Evolutionary conservation across 2,329 filamentous ascomycete genomes (phyloP).

Genomic region (Stemphylium vesicarium): DNA sequence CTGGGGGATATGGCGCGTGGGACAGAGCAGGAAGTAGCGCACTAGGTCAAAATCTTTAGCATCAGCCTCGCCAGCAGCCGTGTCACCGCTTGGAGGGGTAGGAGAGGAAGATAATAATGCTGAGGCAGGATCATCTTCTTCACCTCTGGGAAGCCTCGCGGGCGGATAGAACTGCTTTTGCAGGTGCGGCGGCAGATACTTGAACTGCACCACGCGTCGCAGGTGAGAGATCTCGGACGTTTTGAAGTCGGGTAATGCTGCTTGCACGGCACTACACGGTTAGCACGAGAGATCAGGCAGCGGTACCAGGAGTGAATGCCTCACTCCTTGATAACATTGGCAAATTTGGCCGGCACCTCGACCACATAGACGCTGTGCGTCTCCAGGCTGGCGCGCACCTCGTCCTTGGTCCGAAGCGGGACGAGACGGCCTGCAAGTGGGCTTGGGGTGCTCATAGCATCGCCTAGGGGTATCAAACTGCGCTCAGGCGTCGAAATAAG

Average conservation of each 20-base stretch:
- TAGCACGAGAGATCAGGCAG: slow-evolving; percentile 23
- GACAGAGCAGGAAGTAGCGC: slow-evolving; percentile 60
- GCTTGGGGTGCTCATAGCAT: slow-evolving; percentile 34
- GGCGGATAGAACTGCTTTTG: slow-evolving; percentile 44
- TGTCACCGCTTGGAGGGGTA: slow-evolving; percentile 16
- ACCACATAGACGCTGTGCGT: slow-evolving; percentile 73
- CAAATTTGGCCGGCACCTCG: slow-evolving; percentile 72
- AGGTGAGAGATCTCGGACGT: slow-evolving; percentile 63
- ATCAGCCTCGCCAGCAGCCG: slow-evolving; percentile 23
- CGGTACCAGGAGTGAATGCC: slow-evolving; percentile 41
- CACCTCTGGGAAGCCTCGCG: slow-evolving; percentile 43
- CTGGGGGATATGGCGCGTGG: slow-evolving; percentile 58
- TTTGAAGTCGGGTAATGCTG: slow-evolving; percentile 52
- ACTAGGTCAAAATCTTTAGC: slow-evolving; percentile 44
- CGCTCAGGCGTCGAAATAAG: not conserved
- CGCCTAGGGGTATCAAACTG: slow-evolving; percentile 16
- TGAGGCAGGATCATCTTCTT: slow-evolving; percentile 38
- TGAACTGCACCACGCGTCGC: slow-evolving; percentile 75
- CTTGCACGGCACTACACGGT: slow-evolving; percentile 54
- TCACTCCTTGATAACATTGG: slow-evolving; percentile 76
- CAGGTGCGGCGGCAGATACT: slow-evolving; percentile 70
- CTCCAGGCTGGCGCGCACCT: slow-evolving; percentile 57
- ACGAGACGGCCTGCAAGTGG: slow-evolving; percentile 36
- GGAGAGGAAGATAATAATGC: slow-evolving; percentile 38
- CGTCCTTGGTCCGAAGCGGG: slow-evolving; percentile 57